Evolutionary conservation across 257 asterid species (phyloP), one percentile per base, ranked within the genome.

Genomic region (Nicotiana obtusifolia): DNA sequence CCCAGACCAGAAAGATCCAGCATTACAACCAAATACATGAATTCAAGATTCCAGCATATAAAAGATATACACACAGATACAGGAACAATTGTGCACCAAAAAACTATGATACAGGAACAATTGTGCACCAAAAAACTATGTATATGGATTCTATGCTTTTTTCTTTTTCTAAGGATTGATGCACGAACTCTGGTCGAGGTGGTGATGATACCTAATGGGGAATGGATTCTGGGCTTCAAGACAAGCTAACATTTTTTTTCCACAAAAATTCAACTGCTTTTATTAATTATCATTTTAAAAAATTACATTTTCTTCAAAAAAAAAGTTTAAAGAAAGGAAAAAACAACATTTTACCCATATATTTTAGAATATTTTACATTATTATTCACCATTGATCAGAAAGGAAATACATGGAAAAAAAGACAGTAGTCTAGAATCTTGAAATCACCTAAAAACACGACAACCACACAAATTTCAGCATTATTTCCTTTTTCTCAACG

Each of bases 151-250:
- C 57, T 80, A 89, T 90, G 89, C 85, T 83, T 30, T 76, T 81
- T 83, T 52, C 16, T 52, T 17, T 53, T 49, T 73, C 4, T 47
- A 49, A 73, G 87, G 68, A 85, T 81, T 83, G 88, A 87, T 90
- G 93, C 90, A 87, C 80, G 87, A 89, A 86, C 86, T 89, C 95
- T 92, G 95, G 93, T 86, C 94, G 83, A 88, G 90, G 94, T 81
- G 84, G 83, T 30, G 88, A 84, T 83, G 89, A 86, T 77, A 86
- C 88, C 91, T 84, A 88, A 84, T 77, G 88, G 87, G 81, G 90
- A 89, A 88, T 87, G 81, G 28, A 73, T 52, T 52, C 57, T 52
- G 57, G 57, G 57, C 57, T 52, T 52, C 17, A 52, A 49, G 62
- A 73, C 49, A 73, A 71, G 10, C 5, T 3, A 53, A 61, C 5